Conservation (phyloP, 805 yeast genomes). For the Dipodascus albidus region DNA sequence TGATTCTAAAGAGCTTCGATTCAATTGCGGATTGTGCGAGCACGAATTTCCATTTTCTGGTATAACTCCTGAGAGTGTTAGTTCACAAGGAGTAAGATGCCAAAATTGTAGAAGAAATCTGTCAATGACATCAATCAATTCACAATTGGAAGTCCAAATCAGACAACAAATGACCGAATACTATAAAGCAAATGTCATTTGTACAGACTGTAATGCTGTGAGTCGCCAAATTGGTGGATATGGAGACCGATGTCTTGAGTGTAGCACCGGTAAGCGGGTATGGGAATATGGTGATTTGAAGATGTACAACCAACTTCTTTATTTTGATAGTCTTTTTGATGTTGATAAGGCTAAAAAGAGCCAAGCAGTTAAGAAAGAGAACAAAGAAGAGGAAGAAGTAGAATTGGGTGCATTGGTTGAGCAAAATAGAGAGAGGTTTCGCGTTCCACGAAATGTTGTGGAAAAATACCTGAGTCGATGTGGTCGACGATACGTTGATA, state of each 20-base stretch:
- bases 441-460: constrained; percentile 43
- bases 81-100: constrained; percentile 65
- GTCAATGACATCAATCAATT: constrained; percentile 41
- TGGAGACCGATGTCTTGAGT: constrained; percentile 68
- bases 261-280: constrained; percentile 66
- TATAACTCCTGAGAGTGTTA: constrained; percentile 39
- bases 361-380: constrained; percentile 5
- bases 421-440: constrained; percentile 60
- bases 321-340: constrained; percentile 70
- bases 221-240: constrained; percentile 85
- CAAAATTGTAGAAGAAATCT: constrained; percentile 43
- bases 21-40: constrained; percentile 53
- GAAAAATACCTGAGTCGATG: constrained; percentile 65
- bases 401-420: constrained; percentile 55
- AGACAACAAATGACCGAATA: constrained; percentile 61
- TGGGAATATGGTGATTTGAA: constrained; percentile 68
- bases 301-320: constrained; percentile 76
- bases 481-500: constrained; percentile 82
- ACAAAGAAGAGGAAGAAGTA: constrained; percentile 38
- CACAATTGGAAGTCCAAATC: constrained; percentile 66
- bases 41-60: constrained; percentile 61
- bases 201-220: constrained; percentile 78
- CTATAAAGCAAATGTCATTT: constrained; percentile 75
- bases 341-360: constrained; percentile 57
- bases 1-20: constrained; percentile 40